Percentiles rank a stretch among this genome's conserved stretches.
phyloP scores from a whole-genome alignment of 352 stramenopile genomes.

The Bremia lactucae region DNA sequence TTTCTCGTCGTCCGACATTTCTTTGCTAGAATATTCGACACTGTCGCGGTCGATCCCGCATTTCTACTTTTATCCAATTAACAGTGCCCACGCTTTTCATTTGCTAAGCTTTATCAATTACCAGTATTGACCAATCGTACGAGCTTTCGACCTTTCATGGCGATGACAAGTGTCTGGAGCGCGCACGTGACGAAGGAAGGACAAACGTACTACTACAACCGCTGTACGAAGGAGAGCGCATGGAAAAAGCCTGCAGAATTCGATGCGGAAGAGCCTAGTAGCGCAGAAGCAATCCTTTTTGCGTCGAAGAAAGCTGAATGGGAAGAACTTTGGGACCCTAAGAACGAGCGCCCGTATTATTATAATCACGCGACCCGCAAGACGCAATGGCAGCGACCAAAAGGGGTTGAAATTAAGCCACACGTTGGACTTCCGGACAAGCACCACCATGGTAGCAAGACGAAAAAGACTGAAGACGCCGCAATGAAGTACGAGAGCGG shows the following conservation, averaged over 20 bases:
- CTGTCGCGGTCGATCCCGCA: slow-evolving; percentile 6
- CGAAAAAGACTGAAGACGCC: slow-evolving; percentile 12
- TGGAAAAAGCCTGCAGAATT: slow-evolving; percentile 79
- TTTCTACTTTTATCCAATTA: slow-evolving; percentile 4
- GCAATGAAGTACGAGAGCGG: not conserved
- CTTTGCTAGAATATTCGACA: slow-evolving; percentile 17
- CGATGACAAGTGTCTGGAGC: slow-evolving; percentile 55
- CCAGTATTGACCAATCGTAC: not conserved
- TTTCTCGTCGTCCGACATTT: slow-evolving; percentile 59
- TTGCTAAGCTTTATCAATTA: slow-evolving; percentile 7
- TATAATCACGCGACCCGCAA: slow-evolving; percentile 74
- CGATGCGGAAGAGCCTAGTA: slow-evolving; percentile 32
- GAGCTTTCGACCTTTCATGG: not conserved
- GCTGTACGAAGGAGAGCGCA: slow-evolving; percentile 75
- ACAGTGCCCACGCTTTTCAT: not conserved
- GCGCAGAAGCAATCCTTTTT: not conserved
- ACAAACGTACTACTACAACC: slow-evolving; percentile 84
- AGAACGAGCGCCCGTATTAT: slow-evolving; percentile 81
- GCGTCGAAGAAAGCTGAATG: slow-evolving; percentile 37
- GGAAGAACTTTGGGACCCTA: slow-evolving; percentile 82
- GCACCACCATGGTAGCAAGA: slow-evolving; percentile 19
- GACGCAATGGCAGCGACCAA: slow-evolving; percentile 72
- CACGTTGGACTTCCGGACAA: slow-evolving; percentile 26
- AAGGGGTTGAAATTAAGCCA: slow-evolving; percentile 67
- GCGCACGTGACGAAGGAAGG: slow-evolving; percentile 82